Evolutionary conservation across 1,139 yeast species (phyloP), one percentile per base, ranked within the genome.

Genomic region (Kluyveromyces marxianus): DNA sequence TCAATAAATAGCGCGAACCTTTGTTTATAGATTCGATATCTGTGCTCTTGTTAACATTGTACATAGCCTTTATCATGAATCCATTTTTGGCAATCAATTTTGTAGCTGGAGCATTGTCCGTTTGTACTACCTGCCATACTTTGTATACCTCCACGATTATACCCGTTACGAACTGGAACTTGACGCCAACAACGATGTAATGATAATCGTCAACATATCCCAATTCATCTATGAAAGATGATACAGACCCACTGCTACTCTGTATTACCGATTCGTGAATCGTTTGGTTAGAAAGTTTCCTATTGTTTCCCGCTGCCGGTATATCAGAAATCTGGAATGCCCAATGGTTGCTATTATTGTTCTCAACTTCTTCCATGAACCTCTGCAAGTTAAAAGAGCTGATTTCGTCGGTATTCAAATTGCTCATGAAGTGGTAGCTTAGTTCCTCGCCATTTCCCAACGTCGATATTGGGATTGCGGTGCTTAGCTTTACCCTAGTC

Each of bases 261-360:
- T 55, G 62, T 3, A 87, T 66, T 1, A 83, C 77, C 31, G 90
- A 74, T 57, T 83, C 88, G 52, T 81, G 74, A 10, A 86, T 74
- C 14, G 87, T 77, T 60, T 88, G 96, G 7, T 75, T 81, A 41
- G 70, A 75, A 51, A 74, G 82, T 67, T 75, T 75, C 59, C 77
- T 77, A 40, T 51, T 57, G 50, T 75, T 85, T 6, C 96, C 96
- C 3, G 95, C 95, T 32, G 85, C 82, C 0, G 97, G 97, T 14
- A 88, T 83, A 66, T 89, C 97, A 6, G 81, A 71, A 25, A 84
- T 72, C 53, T 80, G 84, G 29, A 88, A 57, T 1, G 82, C 74
- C 95, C 95, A 85, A 14, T 34, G 31, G 14, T 56, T 44, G 4
- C 33, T 50, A 4, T 48, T 39, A 4, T 42, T 40, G 21, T 48